Evolutionary conservation across 805 yeast genomes (phyloP).

Genomic region (Kodamaea hsintzibuensis): DNA sequence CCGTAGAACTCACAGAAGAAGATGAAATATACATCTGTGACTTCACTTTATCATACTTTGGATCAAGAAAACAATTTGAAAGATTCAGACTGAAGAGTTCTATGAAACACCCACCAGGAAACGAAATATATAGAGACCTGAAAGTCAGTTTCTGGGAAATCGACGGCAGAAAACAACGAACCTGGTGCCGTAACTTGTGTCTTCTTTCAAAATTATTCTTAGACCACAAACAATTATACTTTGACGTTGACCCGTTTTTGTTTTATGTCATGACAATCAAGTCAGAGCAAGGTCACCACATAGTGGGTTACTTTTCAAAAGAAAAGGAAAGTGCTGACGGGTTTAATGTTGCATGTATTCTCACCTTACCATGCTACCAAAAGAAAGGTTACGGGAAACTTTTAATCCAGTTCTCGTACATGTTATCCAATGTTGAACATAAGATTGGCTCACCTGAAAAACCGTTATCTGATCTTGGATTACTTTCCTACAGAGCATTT

Average conservation of each 20-base stretch:
- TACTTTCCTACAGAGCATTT: constrained; percentile 88
- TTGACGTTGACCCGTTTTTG: constrained; percentile 96
- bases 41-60: constrained; percentile 84
- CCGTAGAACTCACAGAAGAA: constrained; percentile 89
- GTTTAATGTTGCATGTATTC: constrained; percentile 95
- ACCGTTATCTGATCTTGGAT: constrained; percentile 92
- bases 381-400: constrained; percentile 92
- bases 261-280: constrained; percentile 93
- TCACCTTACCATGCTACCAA: constrained; percentile 95
- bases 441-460: constrained; percentile 97
- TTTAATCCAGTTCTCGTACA: constrained; percentile 90
- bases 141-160: constrained; percentile 94
- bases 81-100: constrained; percentile 87
- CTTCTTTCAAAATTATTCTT: constrained; percentile 83
- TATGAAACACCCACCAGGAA: constrained; percentile 96
- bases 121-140: constrained; percentile 92
- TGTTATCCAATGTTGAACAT: constrained; percentile 81
- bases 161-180: constrained; percentile 93
- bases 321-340: constrained; percentile 96
- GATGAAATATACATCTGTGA: constrained; percentile 91
- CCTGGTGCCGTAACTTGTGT: constrained; percentile 97
- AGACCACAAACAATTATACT: constrained; percentile 94
- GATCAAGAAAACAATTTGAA: constrained; percentile 87
- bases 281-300: constrained; percentile 90
- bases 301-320: constrained; percentile 95